Percentiles rank a stretch among this genome's conserved stretches.
Evolutionary conservation across 2,329 filamentous ascomycete genomes (phyloP).

Genomic region (Penicillium glabrum): DNA sequence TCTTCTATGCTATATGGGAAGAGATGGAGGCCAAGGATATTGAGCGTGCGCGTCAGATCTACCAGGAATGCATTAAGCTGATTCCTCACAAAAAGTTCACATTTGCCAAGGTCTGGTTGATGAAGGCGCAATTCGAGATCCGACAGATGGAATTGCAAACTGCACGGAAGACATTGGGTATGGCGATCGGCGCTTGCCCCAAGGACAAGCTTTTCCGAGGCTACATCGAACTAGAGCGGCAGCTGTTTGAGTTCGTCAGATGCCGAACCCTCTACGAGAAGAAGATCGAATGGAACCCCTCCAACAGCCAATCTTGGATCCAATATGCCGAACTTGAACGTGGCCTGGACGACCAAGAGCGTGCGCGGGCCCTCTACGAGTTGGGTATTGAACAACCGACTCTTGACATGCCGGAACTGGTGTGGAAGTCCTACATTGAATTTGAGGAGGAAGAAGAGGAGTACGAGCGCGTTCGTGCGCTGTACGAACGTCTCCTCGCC

Average conservation of each 20-base stretch:
- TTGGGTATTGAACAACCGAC: conserved; percentile 78
- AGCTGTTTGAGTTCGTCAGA: conserved; percentile 88
- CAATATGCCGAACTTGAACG: conserved; percentile 92
- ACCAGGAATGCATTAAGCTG: conserved; percentile 80
- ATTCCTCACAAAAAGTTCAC: conserved; percentile 97
- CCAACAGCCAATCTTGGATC: conserved; percentile 94
- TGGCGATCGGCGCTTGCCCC: conserved; percentile 88
- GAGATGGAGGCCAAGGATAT: conserved; percentile 80
- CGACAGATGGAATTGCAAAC: conserved; percentile 77
- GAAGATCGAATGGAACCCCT: conserved; percentile 85
- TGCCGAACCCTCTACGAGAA: conserved; percentile 93
- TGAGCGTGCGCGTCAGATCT: conserved; percentile 81
- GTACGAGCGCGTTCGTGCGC: conserved; percentile 73
- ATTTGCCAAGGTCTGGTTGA: conserved; percentile 93
- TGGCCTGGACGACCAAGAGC: conserved; percentile 83
- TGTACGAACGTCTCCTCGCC: conserved; percentile 87
- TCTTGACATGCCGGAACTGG: conserved; percentile 93
- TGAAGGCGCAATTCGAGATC: conserved; percentile 91
- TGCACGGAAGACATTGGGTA: conserved; percentile 85
- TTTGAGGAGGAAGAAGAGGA: conserved; percentile 96
- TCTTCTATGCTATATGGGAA: conserved; percentile 96
- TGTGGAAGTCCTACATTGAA: conserved; percentile 98
- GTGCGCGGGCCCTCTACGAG: conserved; percentile 88
- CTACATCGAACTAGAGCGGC: conserved; percentile 89
- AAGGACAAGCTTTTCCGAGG: conserved; percentile 94